Evolutionary conservation across 176 grass and related monocot genomes (phyloP).

Genomic region (Oryza glaberrima): DNA sequence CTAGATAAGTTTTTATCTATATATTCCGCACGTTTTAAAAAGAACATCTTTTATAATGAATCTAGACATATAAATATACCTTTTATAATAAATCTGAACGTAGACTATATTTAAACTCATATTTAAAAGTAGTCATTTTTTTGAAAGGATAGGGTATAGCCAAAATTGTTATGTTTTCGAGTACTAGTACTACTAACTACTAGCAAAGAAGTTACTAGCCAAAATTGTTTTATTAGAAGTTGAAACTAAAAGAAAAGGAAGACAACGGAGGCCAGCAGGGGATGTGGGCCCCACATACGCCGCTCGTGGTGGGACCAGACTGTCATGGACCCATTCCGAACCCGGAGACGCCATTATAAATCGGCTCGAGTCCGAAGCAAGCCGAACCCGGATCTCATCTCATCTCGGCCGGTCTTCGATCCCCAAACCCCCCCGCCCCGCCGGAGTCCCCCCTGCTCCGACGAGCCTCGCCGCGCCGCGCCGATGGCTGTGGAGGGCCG

Average conservation of each 20-base stretch:
- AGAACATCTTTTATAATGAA: too few species aligned
- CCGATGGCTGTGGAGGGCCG: constrained; percentile 40
- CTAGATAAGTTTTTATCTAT: too few species aligned
- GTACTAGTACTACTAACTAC: too few species aligned
- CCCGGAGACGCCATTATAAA: constrained; percentile 16
- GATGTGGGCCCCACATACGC: background rate
- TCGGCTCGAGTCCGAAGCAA: background rate
- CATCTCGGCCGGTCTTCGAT: background rate
- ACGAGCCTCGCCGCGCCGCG: constrained; percentile 8
- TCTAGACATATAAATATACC: too few species aligned
- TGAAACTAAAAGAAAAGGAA: background rate
- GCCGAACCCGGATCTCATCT: background rate
- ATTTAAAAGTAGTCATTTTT: too few species aligned
- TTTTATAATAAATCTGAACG: too few species aligned
- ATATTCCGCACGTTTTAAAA: too few species aligned
- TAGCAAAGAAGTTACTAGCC: too few species aligned
- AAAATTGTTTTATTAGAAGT: background rate
- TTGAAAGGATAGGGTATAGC: too few species aligned
- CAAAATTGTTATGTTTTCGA: too few species aligned
- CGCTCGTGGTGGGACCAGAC: background rate
- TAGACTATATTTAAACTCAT: too few species aligned
- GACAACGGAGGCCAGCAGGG: background rate
- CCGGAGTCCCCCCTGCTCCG: background rate
- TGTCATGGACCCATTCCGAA: background rate
- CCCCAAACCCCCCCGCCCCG: background rate